Evolutionary conservation across 2,329 filamentous ascomycete genomes (phyloP).

Genomic region (Fusarium tuaranense): DNA sequence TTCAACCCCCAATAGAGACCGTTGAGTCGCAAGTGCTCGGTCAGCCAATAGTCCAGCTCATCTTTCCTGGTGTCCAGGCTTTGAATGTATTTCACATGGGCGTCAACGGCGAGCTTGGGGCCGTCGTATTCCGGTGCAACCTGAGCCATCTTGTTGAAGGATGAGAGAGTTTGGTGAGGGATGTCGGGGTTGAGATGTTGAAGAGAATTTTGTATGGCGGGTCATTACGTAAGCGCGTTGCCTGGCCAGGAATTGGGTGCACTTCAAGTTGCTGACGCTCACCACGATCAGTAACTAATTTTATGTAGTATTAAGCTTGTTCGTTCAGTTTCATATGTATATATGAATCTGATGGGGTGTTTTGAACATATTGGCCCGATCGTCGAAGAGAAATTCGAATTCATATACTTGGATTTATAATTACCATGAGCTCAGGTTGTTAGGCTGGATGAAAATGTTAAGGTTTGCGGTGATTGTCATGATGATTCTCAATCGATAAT

Average conservation of each 20-base stretch:
- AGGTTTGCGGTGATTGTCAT: background rate
- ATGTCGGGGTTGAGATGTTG: slow-evolving; percentile 10
- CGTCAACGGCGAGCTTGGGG: slow-evolving; percentile 61
- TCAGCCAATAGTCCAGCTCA: slow-evolving; percentile 97
- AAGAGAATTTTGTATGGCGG: slow-evolving; percentile 30
- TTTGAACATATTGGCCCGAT: background rate
- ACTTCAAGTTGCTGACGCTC: background rate
- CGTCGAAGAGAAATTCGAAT: background rate
- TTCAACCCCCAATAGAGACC: slow-evolving; percentile 97
- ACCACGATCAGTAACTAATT: background rate
- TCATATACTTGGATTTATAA: background rate
- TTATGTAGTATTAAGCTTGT: background rate
- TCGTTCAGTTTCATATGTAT: background rate
- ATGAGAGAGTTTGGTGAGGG: slow-evolving; percentile 6
- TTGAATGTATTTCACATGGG: slow-evolving; percentile 93
- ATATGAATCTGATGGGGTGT: background rate
- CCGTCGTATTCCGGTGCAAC: slow-evolving; percentile 48
- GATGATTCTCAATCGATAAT: background rate
- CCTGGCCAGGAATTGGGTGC: background rate
- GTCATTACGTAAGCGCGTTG: slow-evolving; percentile 36
- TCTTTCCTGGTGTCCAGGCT: slow-evolving; percentile 91
- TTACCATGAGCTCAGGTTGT: background rate
- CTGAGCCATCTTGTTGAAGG: slow-evolving; percentile 47
- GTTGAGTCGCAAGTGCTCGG: slow-evolving; percentile 94
- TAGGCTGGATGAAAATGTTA: background rate